Conservation (phyloP, 192 early-diverging fungal species). For the Umbelopsis vinacea region DNA sequence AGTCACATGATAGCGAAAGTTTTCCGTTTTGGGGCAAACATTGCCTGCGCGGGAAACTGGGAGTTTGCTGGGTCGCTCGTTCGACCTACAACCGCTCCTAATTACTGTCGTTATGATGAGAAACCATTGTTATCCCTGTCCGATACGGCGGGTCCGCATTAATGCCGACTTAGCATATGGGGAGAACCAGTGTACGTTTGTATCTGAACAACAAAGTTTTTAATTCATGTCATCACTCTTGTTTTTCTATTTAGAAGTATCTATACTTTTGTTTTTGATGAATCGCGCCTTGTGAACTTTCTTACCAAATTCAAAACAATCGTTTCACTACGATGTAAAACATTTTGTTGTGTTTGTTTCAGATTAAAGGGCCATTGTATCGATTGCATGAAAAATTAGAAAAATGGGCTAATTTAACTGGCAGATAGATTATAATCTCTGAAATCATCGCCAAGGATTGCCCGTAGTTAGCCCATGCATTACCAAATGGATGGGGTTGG, state of each 20-base stretch:
- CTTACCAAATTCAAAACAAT: too few relatives aligned
- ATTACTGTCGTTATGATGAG: constrained; percentile 17
- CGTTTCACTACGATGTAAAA: not conserved
- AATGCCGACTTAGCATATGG: not conserved
- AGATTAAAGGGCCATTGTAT: not conserved
- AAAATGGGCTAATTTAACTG: not conserved
- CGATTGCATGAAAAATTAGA: not conserved
- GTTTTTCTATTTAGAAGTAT: too few relatives aligned
- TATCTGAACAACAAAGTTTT: constrained; percentile 19
- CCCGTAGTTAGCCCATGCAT: not conserved
- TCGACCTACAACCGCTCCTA: not conserved
- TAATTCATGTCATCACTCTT: not conserved
- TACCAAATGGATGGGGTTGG: not conserved
- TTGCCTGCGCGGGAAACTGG: constrained; percentile 12
- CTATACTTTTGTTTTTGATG: too few relatives aligned
- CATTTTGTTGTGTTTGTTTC: not conserved
- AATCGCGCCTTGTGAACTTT: too few relatives aligned
- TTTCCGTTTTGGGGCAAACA: constrained; percentile 10
- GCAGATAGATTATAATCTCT: not conserved
- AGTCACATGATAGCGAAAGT: not conserved
- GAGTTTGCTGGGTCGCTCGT: not conserved
- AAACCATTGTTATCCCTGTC: constrained; percentile 25
- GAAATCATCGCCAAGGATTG: not conserved
- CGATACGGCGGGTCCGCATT: constrained; percentile 14
- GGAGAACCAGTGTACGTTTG: constrained; percentile 23